Conservation (phyloP, 768 basidiomycete species). For the Phaffia tasmanica region DNA sequence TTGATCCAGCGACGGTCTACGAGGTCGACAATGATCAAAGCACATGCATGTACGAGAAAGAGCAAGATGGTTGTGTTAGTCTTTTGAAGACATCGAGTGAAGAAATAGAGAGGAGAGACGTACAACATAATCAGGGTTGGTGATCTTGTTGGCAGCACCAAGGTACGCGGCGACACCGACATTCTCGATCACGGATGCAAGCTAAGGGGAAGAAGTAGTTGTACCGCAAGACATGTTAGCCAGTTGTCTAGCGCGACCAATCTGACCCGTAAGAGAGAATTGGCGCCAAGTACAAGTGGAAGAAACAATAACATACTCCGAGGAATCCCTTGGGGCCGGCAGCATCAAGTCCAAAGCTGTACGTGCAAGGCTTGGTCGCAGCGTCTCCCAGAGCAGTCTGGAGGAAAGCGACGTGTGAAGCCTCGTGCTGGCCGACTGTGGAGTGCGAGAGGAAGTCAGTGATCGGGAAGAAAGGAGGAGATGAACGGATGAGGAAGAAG, state of each 20-base stretch:
- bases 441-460: constrained; percentile 7
- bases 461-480: background rate
- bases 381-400: constrained; percentile 42
- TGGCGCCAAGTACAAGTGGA: background rate
- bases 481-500: background rate
- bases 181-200: constrained; percentile 48
- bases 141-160: constrained; percentile 40
- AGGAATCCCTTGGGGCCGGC: background rate
- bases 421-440: constrained; percentile 47
- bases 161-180: constrained; percentile 51
- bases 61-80: too few species aligned
- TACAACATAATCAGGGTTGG: constrained; percentile 12
- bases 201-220: constrained; percentile 45
- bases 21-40: constrained; percentile 39
- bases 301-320: background rate
- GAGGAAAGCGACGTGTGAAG: constrained; percentile 49
- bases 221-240: constrained; percentile 45
- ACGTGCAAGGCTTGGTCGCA: constrained; percentile 50
- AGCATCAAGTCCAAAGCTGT: constrained; percentile 32
- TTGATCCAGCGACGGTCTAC: constrained; percentile 47
- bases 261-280: background rate
- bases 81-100: too few species aligned
- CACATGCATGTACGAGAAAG: too few species aligned
- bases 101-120: too few species aligned
- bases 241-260: constrained; percentile 47